Base-by-base conservation (phyloP, 768 basidiomycete species). In the Butyriboletus loyo region DNA sequence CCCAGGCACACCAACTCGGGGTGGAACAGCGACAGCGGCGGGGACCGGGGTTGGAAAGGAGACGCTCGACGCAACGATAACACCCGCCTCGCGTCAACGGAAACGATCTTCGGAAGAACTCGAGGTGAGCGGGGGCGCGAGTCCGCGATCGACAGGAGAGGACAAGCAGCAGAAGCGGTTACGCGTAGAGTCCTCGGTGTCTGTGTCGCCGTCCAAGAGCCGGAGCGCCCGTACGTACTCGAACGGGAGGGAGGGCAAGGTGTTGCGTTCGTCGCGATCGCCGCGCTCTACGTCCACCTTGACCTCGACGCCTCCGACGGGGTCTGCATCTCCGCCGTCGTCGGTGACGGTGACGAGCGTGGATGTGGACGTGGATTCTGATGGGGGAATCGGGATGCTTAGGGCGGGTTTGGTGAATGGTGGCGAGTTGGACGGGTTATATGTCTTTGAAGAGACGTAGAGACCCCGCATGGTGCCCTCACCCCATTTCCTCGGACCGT, bases 21-120 rank as follows among this genome's bases (percentile, higher is more conserved):
- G 21, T 27, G 34, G 25, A 27, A 15, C 40, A 36, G 10, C 22
- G 30, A 36, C 10, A 8, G 40, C n/a, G 14, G 21, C 27, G 0
- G 24, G 2, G 3, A 22, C 30, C 10, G 21, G 7, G 7, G 19
- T 36, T 8, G 21, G 48, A 40, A 50, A 53, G 17, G 55, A 46
- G 9, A 41, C 28, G 27, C 48, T 56, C 7, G 54, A 50, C 0
- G 25, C 48, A 15, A 41, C 28, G 7, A 28, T 51, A 2, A 54
- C 60, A 4, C 59, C 61, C 17, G 5, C 19, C 1, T 36, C 63
- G 4, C 67, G 73, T 19, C 63, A 73, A 58, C 68, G 73, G 52
- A 81, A 81, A 55, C 73, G 80, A 21, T 74, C 75, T 32, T 81
- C 79, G 30, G 79, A 80, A 55, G 80, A 81, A 57, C 66, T 80